Evolutionary conservation across 495 filamentous ascomycete genomes (phyloP).

Genomic region (Endocarpon pusillum): DNA sequence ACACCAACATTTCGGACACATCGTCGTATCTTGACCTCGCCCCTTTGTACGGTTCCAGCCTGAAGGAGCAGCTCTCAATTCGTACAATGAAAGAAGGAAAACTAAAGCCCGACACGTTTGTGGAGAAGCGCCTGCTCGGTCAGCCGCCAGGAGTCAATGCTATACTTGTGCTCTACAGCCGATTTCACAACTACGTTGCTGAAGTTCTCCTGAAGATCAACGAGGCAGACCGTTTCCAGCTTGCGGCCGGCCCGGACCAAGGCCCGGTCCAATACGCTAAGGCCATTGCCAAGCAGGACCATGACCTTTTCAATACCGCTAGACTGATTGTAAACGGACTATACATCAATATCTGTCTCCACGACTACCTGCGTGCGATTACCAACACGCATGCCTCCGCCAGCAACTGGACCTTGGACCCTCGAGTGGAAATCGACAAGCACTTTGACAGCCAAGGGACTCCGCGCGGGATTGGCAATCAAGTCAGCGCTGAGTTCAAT

Average conservation of each 20-base stretch:
- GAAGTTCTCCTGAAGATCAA: conserved; percentile 20
- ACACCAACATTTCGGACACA: conserved; percentile 28
- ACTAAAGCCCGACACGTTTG: conserved; percentile 37
- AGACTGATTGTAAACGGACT: conserved; percentile 22
- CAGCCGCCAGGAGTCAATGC: conserved; percentile 30
- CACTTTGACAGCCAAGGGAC: conserved; percentile 7
- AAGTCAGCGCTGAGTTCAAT: conserved; percentile 39
- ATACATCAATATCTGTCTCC: conserved; percentile 19
- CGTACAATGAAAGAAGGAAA: conserved; percentile 28
- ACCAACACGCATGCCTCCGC: conserved; percentile 10
- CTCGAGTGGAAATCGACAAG: conserved; percentile 11
- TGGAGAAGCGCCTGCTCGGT: conserved; percentile 27
- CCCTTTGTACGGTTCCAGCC: conserved; percentile 33
- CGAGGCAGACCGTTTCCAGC: conserved; percentile 21
- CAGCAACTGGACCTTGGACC: conserved; percentile 14
- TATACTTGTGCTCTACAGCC: conserved; percentile 24
- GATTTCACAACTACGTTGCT: conserved; percentile 27
- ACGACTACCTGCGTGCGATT: conserved; percentile 12
- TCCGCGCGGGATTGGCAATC: conserved; percentile 28
- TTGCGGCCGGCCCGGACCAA: neutral
- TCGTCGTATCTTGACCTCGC: conserved; percentile 41
- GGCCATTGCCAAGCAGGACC: conserved; percentile 14
- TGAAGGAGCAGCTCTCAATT: conserved; percentile 27
- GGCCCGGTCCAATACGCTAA: neutral
- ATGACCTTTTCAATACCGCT: conserved; percentile 24